These are phyloP conservation scores for Cucumis cinereus DNA, from an alignment of 306 rosid genomes.

Conservation along the genomic window DNA sequence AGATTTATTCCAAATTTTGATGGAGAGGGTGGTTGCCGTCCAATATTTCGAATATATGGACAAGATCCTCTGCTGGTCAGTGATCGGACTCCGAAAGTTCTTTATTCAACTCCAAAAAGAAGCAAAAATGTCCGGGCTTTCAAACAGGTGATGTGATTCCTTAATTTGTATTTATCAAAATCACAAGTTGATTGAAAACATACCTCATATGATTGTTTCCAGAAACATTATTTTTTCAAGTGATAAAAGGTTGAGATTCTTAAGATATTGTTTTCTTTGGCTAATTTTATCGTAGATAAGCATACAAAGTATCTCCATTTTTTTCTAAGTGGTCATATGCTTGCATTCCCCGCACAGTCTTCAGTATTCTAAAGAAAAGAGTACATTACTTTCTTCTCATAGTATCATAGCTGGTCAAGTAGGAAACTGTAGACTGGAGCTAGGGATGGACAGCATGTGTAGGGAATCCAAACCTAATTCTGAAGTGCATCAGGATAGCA, in stretches of 20 bases:
- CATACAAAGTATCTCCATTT: not conserved
- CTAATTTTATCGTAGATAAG: not conserved
- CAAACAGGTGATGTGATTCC: constrained; percentile 52
- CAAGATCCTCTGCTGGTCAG: constrained; percentile 50
- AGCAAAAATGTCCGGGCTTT: constrained; percentile 40
- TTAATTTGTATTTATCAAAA: constrained; percentile 7
- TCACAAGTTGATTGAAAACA: not conserved
- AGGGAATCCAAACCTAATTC: too few species aligned
- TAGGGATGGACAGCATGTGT: not conserved
- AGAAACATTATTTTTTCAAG: not conserved
- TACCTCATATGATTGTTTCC: not conserved
- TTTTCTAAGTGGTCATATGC: not conserved
- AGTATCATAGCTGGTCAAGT: not conserved
- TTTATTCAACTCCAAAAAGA: constrained; percentile 59
- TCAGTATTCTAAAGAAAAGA: not conserved
- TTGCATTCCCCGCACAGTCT: not conserved
- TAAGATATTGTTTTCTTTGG: not conserved
- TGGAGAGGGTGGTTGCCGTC: constrained; percentile 68
- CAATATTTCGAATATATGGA: constrained; percentile 71
- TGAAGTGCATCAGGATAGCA: too few species aligned
- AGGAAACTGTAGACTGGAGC: not conserved
- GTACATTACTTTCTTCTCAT: not conserved
- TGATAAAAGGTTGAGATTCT: not conserved
- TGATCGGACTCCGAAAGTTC: constrained; percentile 45
- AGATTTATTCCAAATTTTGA: constrained; percentile 64